Evolutionary conservation across 768 basidiomycete species (phyloP).

Genomic region (Mycena kentingensis): DNA sequence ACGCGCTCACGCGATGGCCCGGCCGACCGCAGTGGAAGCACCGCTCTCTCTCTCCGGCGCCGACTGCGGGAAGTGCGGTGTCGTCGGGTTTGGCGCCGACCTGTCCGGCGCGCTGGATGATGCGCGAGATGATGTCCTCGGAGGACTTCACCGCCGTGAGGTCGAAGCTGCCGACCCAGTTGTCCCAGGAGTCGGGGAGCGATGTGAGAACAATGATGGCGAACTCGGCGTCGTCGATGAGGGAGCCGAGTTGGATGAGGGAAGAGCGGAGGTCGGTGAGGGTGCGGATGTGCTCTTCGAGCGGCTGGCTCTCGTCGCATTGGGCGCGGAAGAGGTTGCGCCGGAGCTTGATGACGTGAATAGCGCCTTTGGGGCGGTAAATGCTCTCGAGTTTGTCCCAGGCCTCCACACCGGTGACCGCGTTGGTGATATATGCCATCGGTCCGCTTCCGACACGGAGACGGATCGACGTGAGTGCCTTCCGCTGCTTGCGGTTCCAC

Average conservation of each 20-base stretch:
- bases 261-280: slow-evolving; percentile 29
- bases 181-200: slow-evolving; percentile 35
- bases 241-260: slow-evolving; percentile 20
- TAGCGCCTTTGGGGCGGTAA: slow-evolving; percentile 29
- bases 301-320: slow-evolving; percentile 31
- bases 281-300: slow-evolving; percentile 34
- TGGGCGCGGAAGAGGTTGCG: slow-evolving; percentile 27
- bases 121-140: slow-evolving; percentile 21
- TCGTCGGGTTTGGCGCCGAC: not conserved
- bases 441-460: slow-evolving; percentile 12
- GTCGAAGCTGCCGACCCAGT: slow-evolving; percentile 26
- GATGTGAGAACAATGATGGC: slow-evolving; percentile 31
- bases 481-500: slow-evolving; percentile 23
- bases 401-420: slow-evolving; percentile 26
- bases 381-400: slow-evolving; percentile 30
- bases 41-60: too few relatives aligned
- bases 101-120: slow-evolving; percentile 22
- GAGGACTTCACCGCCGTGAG: slow-evolving; percentile 15
- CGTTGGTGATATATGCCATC: slow-evolving; percentile 28
- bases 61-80: not conserved
- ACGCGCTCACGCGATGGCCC: slow-evolving; percentile 2
- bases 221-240: slow-evolving; percentile 31
- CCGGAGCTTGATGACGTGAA: slow-evolving; percentile 26
- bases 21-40: slow-evolving; percentile 9
- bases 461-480: slow-evolving; percentile 32